Conservation (phyloP, 177 flowering plant species). For the Vitis hybrid region DNA sequence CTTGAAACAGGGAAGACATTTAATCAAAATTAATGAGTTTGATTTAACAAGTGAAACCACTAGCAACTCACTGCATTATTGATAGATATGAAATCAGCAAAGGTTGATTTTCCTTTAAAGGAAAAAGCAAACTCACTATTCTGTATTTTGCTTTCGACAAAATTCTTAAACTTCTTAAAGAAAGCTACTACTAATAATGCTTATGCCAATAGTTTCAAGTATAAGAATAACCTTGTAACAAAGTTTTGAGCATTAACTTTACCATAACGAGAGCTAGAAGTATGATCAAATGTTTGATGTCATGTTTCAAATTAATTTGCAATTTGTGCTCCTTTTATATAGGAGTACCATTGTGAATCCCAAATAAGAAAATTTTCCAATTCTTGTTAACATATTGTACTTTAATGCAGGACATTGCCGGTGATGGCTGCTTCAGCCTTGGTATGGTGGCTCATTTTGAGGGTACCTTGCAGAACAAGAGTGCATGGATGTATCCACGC, state of each 20-base stretch:
- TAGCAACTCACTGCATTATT: no score
- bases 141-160: neutral
- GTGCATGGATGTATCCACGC: constrained; percentile 87
- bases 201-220: no score
- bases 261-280: neutral
- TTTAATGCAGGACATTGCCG: constrained; percentile 82
- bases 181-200: neutral
- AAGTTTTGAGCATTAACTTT: neutral
- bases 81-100: no score
- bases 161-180: neutral
- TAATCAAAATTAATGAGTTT: neutral
- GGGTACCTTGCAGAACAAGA: constrained; percentile 50
- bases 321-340: neutral
- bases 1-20: neutral
- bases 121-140: neutral
- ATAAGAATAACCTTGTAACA: neutral
- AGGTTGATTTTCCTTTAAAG: no score
- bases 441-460: constrained; percentile 91
- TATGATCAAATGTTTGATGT: neutral
- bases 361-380: neutral
- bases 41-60: no score
- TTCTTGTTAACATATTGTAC: neutral
- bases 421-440: constrained; percentile 95
- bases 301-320: neutral
- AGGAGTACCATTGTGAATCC: neutral